Evolutionary conservation across 1,139 yeast genomes (phyloP).

Genomic region (Magnusiomyces ingens): DNA sequence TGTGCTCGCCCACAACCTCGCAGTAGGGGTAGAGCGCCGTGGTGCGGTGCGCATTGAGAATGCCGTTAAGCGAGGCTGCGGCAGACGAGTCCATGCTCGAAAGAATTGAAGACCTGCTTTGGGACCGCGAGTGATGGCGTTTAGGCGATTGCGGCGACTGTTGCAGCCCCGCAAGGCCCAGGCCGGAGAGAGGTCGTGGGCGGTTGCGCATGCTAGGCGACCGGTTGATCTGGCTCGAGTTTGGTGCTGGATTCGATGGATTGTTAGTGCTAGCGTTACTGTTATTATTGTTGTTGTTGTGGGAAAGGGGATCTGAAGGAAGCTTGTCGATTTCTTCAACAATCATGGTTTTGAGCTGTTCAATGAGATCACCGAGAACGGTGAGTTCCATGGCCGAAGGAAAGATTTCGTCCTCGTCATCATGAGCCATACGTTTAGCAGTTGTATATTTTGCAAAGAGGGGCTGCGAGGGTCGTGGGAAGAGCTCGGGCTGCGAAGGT

Average conservation of each 20-base stretch:
- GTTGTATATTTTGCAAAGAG: no score
- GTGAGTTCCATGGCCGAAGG: constrained; percentile 13
- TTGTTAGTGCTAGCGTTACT: no score
- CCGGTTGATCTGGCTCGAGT: background rate
- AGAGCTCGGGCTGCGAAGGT: background rate
- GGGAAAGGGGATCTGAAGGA: no score
- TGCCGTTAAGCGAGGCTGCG: background rate
- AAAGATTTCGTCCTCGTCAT: constrained; percentile 7
- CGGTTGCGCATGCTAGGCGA: background rate
- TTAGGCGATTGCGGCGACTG: background rate
- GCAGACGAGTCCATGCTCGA: background rate
- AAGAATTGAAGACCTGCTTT: background rate
- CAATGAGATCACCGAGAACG: constrained; percentile 11
- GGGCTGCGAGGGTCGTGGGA: no score
- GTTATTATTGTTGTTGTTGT: no score
- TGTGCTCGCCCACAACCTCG: constrained; percentile 14
- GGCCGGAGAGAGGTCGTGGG: constrained; percentile 4
- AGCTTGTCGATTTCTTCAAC: background rate
- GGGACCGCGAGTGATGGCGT: background rate
- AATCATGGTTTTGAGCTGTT: constrained; percentile 1
- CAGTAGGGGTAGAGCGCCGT: constrained; percentile 1
- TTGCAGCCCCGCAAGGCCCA: constrained; percentile 1
- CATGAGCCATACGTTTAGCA: background rate
- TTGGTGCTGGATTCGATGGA: background rate
- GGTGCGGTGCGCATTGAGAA: background rate